Percentiles rank a stretch among this genome's conserved stretches.
phyloP scores from a whole-genome alignment of 495 filamentous ascomycete species.

The Hyaloscypha hepaticicola region DNA sequence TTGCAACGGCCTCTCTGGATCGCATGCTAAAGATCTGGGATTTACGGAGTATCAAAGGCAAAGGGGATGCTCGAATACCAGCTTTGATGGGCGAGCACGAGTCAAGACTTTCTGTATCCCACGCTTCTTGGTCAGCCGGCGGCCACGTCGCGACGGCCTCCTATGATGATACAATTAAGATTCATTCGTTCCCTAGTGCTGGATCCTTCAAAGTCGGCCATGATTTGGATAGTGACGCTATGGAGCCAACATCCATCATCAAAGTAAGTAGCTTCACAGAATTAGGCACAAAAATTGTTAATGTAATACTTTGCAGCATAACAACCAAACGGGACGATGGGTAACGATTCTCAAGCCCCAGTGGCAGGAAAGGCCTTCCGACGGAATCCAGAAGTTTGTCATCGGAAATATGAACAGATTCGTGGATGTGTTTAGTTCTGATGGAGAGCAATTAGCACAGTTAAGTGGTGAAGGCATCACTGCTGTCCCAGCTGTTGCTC shows the following conservation, averaged over 20 bases:
- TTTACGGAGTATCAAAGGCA: slow-evolving; percentile 70
- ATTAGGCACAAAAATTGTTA: neutral
- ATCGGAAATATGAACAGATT: slow-evolving; percentile 99
- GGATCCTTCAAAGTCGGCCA: slow-evolving; percentile 63
- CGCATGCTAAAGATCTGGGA: slow-evolving; percentile 92
- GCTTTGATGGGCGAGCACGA: slow-evolving; percentile 76
- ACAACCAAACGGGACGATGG: slow-evolving; percentile 90
- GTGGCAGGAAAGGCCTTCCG: slow-evolving; percentile 79
- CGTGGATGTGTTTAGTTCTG: slow-evolving; percentile 79
- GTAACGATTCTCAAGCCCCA: slow-evolving; percentile 81
- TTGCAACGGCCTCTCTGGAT: slow-evolving; percentile 91
- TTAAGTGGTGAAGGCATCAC: slow-evolving; percentile 85
- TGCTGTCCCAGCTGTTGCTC: slow-evolving; percentile 88
- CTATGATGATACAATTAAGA: slow-evolving; percentile 94
- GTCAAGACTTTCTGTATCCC: slow-evolving; percentile 81
- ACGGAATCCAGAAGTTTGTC: slow-evolving; percentile 78
- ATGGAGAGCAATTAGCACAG: slow-evolving; percentile 88
- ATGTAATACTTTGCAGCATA: slow-evolving; percentile 50
- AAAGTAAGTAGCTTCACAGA: slow-evolving; percentile 23
- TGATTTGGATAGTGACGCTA: slow-evolving; percentile 55
- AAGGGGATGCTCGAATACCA: slow-evolving; percentile 52
- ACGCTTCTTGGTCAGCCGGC: slow-evolving; percentile 79
- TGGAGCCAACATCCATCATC: slow-evolving; percentile 67
- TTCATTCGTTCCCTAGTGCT: slow-evolving; percentile 73
- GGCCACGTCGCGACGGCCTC: slow-evolving; percentile 87